Percentiles rank a stretch among this genome's conserved stretches.
These are phyloP conservation scores for Russula griseocarnosa DNA, from an alignment of 768 basidiomycete species.

Conservation along the genomic window DNA sequence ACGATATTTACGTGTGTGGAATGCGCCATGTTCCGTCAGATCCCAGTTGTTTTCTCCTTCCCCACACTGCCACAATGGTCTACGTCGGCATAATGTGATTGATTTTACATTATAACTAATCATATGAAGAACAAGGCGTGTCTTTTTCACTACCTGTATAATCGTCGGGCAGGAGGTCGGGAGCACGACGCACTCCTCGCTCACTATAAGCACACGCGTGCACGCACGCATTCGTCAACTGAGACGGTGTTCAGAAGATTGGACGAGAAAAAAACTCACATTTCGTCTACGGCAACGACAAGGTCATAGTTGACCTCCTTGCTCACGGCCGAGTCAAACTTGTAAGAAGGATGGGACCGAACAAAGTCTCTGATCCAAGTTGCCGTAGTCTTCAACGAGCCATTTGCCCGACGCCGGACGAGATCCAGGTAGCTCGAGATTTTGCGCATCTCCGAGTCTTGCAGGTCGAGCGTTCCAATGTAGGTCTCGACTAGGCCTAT, in stretches of 20 bases:
- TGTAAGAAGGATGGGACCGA: conserved; percentile 84
- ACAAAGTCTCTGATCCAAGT: conserved; percentile 94
- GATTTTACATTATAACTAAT: not conserved
- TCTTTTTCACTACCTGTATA: conserved; percentile 26
- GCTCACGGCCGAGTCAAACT: conserved; percentile 86
- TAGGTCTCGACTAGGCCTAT: conserved; percentile 79
- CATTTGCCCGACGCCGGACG: conserved; percentile 72
- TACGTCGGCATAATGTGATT: not conserved
- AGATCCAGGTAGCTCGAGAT: conserved; percentile 79
- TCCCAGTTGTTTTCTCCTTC: too few relatives aligned
- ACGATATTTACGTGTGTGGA: too few relatives aligned
- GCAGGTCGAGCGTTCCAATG: conserved; percentile 79
- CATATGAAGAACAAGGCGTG: not conserved
- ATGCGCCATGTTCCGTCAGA: too few relatives aligned
- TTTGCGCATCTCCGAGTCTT: conserved; percentile 51
- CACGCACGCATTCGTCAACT: not conserved
- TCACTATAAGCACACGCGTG: conserved; percentile 22
- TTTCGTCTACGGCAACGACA: conserved; percentile 81
- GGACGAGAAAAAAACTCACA: conserved; percentile 55
- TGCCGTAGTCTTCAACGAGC: conserved; percentile 79
- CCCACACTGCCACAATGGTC: too few relatives aligned
- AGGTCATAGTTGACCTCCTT: conserved; percentile 94
- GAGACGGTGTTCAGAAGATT: not conserved
- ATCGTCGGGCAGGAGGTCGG: conserved; percentile 29
- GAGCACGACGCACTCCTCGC: conserved; percentile 30